Evolutionary conservation across 129 eudicot genomes (phyloP).

Genomic region (Tagetes patula): DNA sequence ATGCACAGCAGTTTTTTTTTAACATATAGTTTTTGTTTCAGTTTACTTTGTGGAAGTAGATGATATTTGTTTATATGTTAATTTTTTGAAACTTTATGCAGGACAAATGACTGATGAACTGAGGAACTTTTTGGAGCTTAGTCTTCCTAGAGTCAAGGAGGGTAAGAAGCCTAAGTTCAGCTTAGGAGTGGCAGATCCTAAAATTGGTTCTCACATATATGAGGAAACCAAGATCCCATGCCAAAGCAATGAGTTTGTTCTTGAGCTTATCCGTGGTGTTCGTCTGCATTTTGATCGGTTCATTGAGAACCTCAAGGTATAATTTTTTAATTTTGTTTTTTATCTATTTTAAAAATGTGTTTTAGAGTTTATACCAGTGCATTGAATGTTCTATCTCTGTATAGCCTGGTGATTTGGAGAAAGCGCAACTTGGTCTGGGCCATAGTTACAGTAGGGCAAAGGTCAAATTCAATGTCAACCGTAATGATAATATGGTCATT

Average conservation of each 20-base stretch:
- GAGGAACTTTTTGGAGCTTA: constrained; percentile 76
- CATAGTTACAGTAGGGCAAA: constrained; percentile 95
- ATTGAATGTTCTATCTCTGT: constrained; percentile 16
- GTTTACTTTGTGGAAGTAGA: neutral
- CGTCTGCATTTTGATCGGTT: constrained; percentile 72
- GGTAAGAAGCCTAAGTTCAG: constrained; percentile 75
- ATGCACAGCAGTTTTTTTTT: neutral
- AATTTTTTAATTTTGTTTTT: neutral
- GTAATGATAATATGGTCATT: constrained; percentile 89
- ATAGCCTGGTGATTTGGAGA: constrained; percentile 89
- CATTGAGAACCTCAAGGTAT: constrained; percentile 73
- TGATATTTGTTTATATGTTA: constrained; percentile 10
- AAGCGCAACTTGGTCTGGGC: constrained; percentile 84
- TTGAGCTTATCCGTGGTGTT: constrained; percentile 87
- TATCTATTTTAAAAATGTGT: neutral
- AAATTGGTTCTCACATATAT: constrained; percentile 72
- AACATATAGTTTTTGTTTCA: neutral
- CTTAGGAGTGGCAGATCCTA: constrained; percentile 79
- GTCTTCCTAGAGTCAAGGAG: constrained; percentile 71
- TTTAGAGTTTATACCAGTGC: neutral
- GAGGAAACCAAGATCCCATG: constrained; percentile 85
- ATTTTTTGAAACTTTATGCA: constrained; percentile 12
- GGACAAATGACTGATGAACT: constrained; percentile 92
- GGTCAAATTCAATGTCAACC: constrained; percentile 91
- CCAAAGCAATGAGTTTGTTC: constrained; percentile 84